Evolutionary conservation across 371 early-diverging fungal species (phyloP).

Genomic region (Saksenaea vasiformis): DNA sequence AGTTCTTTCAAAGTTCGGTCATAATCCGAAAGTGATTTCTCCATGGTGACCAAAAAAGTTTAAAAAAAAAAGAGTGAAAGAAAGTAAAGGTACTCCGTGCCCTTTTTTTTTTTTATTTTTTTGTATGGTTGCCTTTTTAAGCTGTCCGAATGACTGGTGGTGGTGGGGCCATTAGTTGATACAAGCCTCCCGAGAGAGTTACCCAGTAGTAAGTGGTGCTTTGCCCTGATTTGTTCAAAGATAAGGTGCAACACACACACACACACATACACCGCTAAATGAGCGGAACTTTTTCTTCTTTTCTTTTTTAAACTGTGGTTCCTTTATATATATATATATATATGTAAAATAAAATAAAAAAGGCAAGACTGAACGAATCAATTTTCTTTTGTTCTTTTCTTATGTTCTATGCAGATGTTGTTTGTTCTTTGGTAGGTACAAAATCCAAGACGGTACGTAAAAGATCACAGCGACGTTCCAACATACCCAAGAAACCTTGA

Average conservation of each 20-base stretch:
- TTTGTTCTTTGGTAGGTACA: conserved; percentile 16
- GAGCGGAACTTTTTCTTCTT: not conserved
- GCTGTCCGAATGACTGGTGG: not conserved
- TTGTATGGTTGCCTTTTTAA: not conserved
- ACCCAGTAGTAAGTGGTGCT: not conserved
- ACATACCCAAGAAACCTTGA: conserved; percentile 50
- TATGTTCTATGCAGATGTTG: not conserved
- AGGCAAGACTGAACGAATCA: conserved; percentile 1
- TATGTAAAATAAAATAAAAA: conserved; percentile 20
- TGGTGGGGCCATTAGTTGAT: not conserved
- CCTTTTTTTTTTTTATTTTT: not conserved
- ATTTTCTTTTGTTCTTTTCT: not conserved
- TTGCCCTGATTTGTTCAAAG: not conserved
- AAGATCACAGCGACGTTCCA: conserved; percentile 43
- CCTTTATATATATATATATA: not conserved
- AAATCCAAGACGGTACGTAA: conserved; percentile 27
- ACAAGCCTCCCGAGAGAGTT: not conserved
- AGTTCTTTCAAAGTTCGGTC: conserved; percentile 48
- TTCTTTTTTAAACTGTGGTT: not conserved
- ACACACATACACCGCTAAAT: too few relatives aligned
- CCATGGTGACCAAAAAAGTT: conserved; percentile 25
- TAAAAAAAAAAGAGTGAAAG: conserved; percentile 4
- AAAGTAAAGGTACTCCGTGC: not conserved
- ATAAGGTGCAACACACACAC: too few relatives aligned
- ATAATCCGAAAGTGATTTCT: conserved; percentile 46